phyloP scores from a whole-genome alignment of 169 alveolate species.

The Babesia ovata region DNA sequence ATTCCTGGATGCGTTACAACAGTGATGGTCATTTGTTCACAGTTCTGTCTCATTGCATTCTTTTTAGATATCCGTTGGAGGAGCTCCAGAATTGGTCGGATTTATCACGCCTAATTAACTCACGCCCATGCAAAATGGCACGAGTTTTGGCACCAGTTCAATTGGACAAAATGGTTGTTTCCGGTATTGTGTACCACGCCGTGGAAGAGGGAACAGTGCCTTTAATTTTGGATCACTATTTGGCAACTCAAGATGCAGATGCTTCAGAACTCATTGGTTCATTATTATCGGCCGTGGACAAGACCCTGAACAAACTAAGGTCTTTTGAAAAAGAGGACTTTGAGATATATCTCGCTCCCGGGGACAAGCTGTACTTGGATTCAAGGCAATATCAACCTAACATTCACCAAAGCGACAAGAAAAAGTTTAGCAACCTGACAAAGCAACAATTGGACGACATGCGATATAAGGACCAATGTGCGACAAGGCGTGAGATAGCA shows the following conservation, averaged over 20 bases:
- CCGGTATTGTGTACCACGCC: slow-evolving; percentile 3
- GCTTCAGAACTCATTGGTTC: not conserved
- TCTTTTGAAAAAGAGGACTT: slow-evolving; percentile 42
- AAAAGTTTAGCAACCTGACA: slow-evolving; percentile 11
- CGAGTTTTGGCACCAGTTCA: not conserved
- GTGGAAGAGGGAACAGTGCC: slow-evolving; percentile 32
- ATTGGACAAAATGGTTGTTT: slow-evolving; percentile 3
- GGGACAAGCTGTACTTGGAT: slow-evolving; percentile 30
- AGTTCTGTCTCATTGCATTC: slow-evolving; percentile 5
- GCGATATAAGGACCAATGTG: slow-evolving; percentile 59
- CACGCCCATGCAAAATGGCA: not conserved
- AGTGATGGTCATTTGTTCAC: not conserved
- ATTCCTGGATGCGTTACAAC: slow-evolving; percentile 5
- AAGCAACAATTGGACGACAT: slow-evolving; percentile 56
- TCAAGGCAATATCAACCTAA: slow-evolving; percentile 46
- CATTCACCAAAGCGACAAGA: slow-evolving; percentile 31
- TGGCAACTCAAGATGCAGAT: slow-evolving; percentile 22
- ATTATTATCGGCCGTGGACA: not conserved
- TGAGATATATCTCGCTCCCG: slow-evolving; percentile 42
- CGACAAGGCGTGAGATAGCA: slow-evolving; percentile 12
- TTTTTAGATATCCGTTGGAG: not conserved
- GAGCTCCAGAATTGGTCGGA: slow-evolving; percentile 4
- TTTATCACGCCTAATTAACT: slow-evolving; percentile 1
- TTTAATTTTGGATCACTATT: slow-evolving; percentile 14
- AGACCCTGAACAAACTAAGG: not conserved